phyloP scores from a whole-genome alignment of 768 basidiomycete species.

The Phaeotremella skinneri region DNA sequence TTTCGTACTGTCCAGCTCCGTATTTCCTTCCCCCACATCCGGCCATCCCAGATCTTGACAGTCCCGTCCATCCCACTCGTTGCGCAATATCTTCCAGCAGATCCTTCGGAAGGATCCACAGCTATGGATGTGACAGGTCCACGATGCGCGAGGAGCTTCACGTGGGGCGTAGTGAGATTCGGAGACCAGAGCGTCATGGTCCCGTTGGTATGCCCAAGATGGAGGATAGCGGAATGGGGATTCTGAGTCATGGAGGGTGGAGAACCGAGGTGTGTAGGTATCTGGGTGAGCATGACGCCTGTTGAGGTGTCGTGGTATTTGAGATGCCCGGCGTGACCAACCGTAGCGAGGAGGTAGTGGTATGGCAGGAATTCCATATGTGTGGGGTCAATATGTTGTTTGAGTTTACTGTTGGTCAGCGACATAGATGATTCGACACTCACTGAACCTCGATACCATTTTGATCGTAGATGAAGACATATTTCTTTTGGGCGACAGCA shows the following conservation, averaged over 20 bases:
- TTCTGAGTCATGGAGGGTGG: slow-evolving; percentile 87
- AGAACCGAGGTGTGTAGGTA: slow-evolving; percentile 84
- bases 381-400: slow-evolving; percentile 71
- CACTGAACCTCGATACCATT: slow-evolving; percentile 87
- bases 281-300: slow-evolving; percentile 77
- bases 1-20: slow-evolving; percentile 66
- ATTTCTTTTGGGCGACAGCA: slow-evolving; percentile 93
- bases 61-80: slow-evolving; percentile 81
- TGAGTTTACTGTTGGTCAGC: slow-evolving; percentile 45
- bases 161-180: slow-evolving; percentile 84
- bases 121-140: slow-evolving; percentile 78
- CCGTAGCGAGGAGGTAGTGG: slow-evolving; percentile 85
- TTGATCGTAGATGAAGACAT: slow-evolving; percentile 92
- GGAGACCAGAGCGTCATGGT: slow-evolving; percentile 93
- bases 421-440: slow-evolving; percentile 20
- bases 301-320: slow-evolving; percentile 98
- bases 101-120: slow-evolving; percentile 68
- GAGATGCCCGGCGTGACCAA: slow-evolving; percentile 83
- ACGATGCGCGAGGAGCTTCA: slow-evolving; percentile 84
- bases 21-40: slow-evolving; percentile 89
- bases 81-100: slow-evolving; percentile 85
- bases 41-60: slow-evolving; percentile 94
- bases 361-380: slow-evolving; percentile 89
- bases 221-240: slow-evolving; percentile 84
- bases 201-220: slow-evolving; percentile 92